Evolutionary conservation across 805 yeast species (phyloP), one percentile per base, ranked within the genome.

Genomic region (Candida maltosa): DNA sequence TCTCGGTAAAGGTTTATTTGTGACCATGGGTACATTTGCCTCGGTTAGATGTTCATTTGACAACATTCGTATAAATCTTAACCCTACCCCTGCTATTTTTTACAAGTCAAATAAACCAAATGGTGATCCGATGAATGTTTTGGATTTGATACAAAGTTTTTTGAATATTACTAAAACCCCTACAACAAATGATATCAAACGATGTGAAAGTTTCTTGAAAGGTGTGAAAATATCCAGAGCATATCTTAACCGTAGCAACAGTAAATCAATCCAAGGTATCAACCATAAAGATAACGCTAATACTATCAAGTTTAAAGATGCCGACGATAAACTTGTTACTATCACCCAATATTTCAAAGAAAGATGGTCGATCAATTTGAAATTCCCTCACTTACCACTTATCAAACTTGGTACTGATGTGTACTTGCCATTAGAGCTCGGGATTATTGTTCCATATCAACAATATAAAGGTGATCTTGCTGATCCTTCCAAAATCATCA

Each of bases 1-100:
- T 18, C 29, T 37, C 23, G 37, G 32, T 29, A 29, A 24, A 11
- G 40, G 40, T 11, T 28, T 29, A 10, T 32, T 20, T 29, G 14
- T 37, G 14, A 17, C 30, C n/a, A 16, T 32, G 18, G 40, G 40
- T 12, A 37, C 40, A 4, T 37, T 37, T 32, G 40, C 40, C 2
- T 26, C 28, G 7, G 27, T 37, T 15, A 27, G 40, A 27, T 33
- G 37, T 29, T 32, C 37, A 5, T 37, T 32, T 30, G 37, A 37
- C 25, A 29, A 19, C n/a, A 29, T 37, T 17, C 32, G 28, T 17
- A 16, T 37, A 12, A 37, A 37, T 18, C 14, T 37, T 22, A 37
- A 37, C 20, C 33, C 35, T 2, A 37, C 40, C 5, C 32, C 40
- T 11, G 40, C 31, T 4, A 29, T 37, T 21, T 37, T 37, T 28